Evolutionary conservation across 805 yeast species (phyloP), one percentile per base, ranked within the genome.

Genomic region (Kazachstania taianensis): DNA sequence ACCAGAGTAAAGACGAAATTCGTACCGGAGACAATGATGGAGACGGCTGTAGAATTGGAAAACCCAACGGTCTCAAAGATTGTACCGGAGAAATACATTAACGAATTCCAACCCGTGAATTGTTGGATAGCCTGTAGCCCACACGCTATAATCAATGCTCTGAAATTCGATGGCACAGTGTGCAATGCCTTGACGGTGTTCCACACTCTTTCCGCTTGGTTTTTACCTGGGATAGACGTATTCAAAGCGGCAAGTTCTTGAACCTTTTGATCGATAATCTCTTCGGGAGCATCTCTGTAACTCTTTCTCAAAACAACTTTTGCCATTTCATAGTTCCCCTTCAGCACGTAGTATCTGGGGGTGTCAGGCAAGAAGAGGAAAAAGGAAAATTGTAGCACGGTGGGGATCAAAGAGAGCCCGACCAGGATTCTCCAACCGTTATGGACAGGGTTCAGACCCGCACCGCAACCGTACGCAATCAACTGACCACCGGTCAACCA

Each of bases 71-170:
- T 76, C 59, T 86, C 78, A 54, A 92, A 92, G 46, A 92, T 81
- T 2, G 96, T 87, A 24, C 94, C 78, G 33, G 94, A 81, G 61
- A 87, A 89, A 65, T 92, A 89, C 94, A 89, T 83, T 50, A 89
- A 71, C 5, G 96, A 84, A 63, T 89, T 92, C 74, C 89, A 89
- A 46, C 97, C 97, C 13, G 94, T 81, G 50, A 89, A 85, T 63
- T 89, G 98, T 66, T 89, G 97, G 52, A 92, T 81, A 40, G 94
- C 96, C 63, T 92, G 97, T 45, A 89, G 64, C 23, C 94, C 95
- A 66, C 96, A 86, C 8, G 89, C 92, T 51, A 89, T 76, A 23
- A 87, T 66, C 42, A 92, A 70, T 5, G 96, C 97, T 52, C 97
- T 75, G 41, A 84, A 74, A 59, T 89, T 87, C 1, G 94, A 78